These are phyloP conservation scores for Podila horticola DNA, from an alignment of 192 early-diverging fungal genomes.

Conservation along the genomic window DNA sequence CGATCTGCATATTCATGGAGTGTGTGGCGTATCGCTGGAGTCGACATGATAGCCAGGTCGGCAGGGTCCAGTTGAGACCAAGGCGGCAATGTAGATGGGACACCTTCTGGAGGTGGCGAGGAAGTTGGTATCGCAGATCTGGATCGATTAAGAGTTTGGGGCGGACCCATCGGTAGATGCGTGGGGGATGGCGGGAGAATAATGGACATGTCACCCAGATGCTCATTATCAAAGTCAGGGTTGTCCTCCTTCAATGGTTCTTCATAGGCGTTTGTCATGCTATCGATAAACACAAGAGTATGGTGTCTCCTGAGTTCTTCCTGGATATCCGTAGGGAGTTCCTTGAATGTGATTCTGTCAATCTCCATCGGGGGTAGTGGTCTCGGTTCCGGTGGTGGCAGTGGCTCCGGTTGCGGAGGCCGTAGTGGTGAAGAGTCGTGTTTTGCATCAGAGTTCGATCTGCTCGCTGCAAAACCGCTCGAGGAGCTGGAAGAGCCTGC, in stretches of 20 bases:
- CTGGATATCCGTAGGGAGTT: slow-evolving; percentile 53
- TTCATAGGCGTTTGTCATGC: not conserved
- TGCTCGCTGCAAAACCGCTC: not conserved
- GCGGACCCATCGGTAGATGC: no score
- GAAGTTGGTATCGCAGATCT: no score
- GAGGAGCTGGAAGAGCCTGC: not conserved
- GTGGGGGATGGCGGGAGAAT: not conserved
- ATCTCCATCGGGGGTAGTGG: slow-evolving; percentile 15
- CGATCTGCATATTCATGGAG: slow-evolving; percentile 18
- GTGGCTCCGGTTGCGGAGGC: not conserved
- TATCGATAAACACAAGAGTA: slow-evolving; percentile 14
- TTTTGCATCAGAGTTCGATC: no score
- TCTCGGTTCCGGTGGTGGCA: not conserved
- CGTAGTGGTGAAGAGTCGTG: not conserved
- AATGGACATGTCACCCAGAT: not conserved
- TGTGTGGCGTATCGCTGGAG: slow-evolving; percentile 14
- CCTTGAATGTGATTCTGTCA: slow-evolving; percentile 39
- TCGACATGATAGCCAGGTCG: slow-evolving; percentile 51
- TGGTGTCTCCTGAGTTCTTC: slow-evolving; percentile 36
- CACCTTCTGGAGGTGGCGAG: not conserved
- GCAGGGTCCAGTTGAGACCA: slow-evolving; percentile 63
- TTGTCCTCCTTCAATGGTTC: not conserved
- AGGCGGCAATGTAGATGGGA: slow-evolving; percentile 33
- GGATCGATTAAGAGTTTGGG: no score
- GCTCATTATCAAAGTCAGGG: not conserved